These are phyloP conservation scores for Cyclotella baltica DNA, from an alignment of 108 stramenopile species.

Conservation along the genomic window DNA sequence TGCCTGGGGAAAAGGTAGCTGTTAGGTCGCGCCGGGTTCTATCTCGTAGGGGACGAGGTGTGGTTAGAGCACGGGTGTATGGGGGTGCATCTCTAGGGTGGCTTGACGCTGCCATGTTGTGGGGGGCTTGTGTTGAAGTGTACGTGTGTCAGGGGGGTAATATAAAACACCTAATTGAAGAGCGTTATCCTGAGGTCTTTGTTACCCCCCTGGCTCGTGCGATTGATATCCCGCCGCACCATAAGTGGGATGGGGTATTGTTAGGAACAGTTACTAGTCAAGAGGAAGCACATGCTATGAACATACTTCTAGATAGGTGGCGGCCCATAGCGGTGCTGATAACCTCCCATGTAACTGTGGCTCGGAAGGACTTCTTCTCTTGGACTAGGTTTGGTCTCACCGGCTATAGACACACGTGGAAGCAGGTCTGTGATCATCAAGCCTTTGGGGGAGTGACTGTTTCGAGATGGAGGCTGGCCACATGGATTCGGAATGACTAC, in stretches of 20 bases:
- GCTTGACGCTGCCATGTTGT: neutral
- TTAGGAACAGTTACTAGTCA: no score
- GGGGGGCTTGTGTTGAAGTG: slow-evolving; percentile 2
- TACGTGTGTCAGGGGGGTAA: slow-evolving; percentile 7
- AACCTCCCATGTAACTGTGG: no score
- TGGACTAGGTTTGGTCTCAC: no score
- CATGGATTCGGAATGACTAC: no score
- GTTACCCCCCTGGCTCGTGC: neutral
- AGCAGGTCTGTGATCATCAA: no score
- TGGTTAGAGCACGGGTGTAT: neutral
- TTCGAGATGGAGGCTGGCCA: no score
- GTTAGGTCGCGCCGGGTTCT: slow-evolving; percentile 4
- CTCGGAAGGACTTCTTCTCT: no score
- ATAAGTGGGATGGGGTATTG: neutral
- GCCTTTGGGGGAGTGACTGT: no score
- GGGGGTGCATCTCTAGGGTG: slow-evolving; percentile 10
- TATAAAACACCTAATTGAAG: neutral
- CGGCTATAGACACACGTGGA: no score
- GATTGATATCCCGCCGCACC: neutral
- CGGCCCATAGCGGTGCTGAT: no score
- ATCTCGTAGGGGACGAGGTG: neutral
- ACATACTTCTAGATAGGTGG: no score
- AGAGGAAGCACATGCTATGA: no score
- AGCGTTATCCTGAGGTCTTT: neutral
- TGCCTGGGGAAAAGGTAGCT: slow-evolving; percentile 21